Evolutionary conservation across 1,139 yeast species (phyloP), one percentile per base, ranked within the genome.

Genomic region (Yamadazyma dendronema): DNA sequence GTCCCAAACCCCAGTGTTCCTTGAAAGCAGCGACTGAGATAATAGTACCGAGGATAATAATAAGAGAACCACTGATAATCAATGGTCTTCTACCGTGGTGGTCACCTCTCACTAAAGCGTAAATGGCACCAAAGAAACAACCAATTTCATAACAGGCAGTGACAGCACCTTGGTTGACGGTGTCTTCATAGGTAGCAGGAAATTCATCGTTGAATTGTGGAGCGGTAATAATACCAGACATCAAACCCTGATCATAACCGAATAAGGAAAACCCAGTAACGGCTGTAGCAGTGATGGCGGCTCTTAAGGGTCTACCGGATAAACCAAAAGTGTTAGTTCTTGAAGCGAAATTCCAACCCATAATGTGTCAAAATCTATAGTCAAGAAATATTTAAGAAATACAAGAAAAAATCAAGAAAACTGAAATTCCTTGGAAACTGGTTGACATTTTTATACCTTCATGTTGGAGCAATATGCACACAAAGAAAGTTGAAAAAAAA

Each of bases 201-300:
- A 81, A 81, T 42, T 74, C 81, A 4, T 59, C 42, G 49, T 72
- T 70, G 51, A 83, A 83, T 48, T 77, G 72, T 0, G 59, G 62
- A 40, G 84, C 84, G 23, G 85, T 77, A 47, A 82, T 79, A 41
- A 80, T 62, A 56, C 86, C 84, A 16, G 84, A 76, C 85, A 81
- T 79, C 40, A 84, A 72, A 55, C 92, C 90, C 59, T 84, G 90
- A 58, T 84, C 89, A 52, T 81, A 82, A 46, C 92, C 92, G 56
- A 84, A 84, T 19, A 62, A 49, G 26, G 84, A 73, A 59, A 83
- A 83, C 6, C 86, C 88, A 34, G 75, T 68, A 35, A 79, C 80
- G 33, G 87, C 79, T 22, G 77, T 64, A 14, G 70, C 43, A 1
- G 88, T 79, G 42, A 82, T 68, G 17, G 72, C 65, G 16, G 49